A percentile compares a stretch with the other conserved stretches of the same genome.
phyloP scores from a whole-genome alignment of 208 protist species.

The Trypanosoma grayi region DNA sequence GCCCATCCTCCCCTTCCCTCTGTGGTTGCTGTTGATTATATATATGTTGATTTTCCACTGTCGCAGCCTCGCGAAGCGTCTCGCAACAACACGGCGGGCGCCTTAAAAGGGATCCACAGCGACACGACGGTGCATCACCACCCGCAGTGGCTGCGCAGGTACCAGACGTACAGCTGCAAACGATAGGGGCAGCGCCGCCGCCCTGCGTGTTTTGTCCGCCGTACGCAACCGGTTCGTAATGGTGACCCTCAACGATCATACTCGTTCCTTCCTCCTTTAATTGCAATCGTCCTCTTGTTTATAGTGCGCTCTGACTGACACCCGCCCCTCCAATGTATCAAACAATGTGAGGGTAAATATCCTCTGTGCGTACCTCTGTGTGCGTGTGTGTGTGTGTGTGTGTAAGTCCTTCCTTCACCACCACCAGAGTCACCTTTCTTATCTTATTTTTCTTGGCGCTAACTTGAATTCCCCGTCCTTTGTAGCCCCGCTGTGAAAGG shows the following conservation, averaged over 20 bases:
- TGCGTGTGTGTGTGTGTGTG: too few relatives aligned
- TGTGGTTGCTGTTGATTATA: background rate
- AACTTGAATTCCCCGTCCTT: too few relatives aligned
- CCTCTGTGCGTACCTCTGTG: too few relatives aligned
- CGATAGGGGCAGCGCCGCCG: constrained; percentile 7
- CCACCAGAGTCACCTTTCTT: too few relatives aligned
- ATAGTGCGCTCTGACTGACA: too few relatives aligned
- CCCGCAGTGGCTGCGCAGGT: constrained; percentile 7
- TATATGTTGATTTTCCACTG: background rate
- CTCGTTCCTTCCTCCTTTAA: background rate
- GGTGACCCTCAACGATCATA: constrained; percentile 5
- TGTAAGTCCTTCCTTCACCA: too few relatives aligned
- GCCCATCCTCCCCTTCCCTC: background rate
- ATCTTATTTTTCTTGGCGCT: too few relatives aligned
- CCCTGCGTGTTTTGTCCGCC: background rate
- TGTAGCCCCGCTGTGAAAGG: too few relatives aligned
- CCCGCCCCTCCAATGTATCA: too few relatives aligned
- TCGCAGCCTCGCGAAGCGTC: background rate
- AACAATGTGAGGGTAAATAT: too few relatives aligned
- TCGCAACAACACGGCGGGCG: constrained; percentile 63
- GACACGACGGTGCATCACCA: background rate
- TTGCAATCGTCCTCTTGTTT: background rate
- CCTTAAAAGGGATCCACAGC: background rate
- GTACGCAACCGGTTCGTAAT: background rate
- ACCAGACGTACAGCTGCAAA: constrained; percentile 22